Evolutionary conservation across 305 asterid genomes (phyloP).

Genomic region (Fraxinus platypoda): DNA sequence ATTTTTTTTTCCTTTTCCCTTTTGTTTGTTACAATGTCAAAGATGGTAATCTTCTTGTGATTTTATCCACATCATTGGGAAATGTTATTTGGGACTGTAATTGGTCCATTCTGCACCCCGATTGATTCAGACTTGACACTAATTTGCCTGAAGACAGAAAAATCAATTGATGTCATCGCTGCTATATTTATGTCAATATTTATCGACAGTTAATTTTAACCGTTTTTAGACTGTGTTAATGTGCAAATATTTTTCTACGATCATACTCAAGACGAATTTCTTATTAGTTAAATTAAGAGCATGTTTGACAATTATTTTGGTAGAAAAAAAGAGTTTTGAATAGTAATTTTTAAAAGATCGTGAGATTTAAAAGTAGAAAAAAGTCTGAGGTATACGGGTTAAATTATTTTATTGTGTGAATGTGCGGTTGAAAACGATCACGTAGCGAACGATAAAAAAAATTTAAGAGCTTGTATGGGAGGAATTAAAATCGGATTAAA

Average conservation of each 20-base stretch:
- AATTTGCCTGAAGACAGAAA: slow-evolving; percentile 9
- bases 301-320: no score
- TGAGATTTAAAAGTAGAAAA: no score
- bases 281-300: no score
- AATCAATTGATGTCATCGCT: neutral
- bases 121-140: slow-evolving; percentile 9
- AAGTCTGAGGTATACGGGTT: no score
- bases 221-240: neutral
- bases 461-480: no score
- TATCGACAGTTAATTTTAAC: neutral
- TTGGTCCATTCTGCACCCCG: slow-evolving; percentile 4
- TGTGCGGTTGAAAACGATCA: no score
- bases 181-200: neutral
- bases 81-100: slow-evolving; percentile 4
- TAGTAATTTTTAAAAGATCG: no score
- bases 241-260: no score
- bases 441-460: no score
- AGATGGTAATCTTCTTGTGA: neutral
- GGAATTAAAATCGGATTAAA: no score
- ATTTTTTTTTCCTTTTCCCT: neutral
- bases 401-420: no score
- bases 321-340: no score
- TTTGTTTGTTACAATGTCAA: neutral
- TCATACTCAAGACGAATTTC: neutral
- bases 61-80: slow-evolving; percentile 23